Percentiles rank a stretch among this genome's conserved stretches.
Evolutionary conservation across 352 stramenopile species (phyloP).

Genomic region (Pythium phragmitis): DNA sequence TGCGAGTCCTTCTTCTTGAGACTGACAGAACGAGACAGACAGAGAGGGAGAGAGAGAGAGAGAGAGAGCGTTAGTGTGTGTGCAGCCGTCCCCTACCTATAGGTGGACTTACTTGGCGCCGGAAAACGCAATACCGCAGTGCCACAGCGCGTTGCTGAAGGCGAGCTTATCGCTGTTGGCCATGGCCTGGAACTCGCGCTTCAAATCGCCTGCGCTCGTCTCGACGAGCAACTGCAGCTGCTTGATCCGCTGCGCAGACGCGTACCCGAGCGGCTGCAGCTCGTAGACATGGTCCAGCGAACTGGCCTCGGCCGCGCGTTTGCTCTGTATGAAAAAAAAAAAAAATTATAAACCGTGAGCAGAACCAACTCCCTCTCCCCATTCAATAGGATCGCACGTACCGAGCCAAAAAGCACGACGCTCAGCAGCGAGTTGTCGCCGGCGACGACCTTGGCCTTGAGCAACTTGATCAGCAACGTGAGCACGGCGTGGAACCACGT

Average conservation of each 20-base stretch:
- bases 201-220: constrained; percentile 34
- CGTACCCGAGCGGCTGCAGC: constrained; percentile 71
- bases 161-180: constrained; percentile 52
- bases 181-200: constrained; percentile 55
- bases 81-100: background rate
- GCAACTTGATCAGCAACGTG: constrained; percentile 61
- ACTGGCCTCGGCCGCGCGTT: constrained; percentile 45
- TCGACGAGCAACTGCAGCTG: constrained; percentile 65
- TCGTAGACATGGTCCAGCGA: constrained; percentile 73
- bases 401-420: constrained; percentile 77
- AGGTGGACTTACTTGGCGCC: constrained; percentile 60
- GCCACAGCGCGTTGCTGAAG: constrained; percentile 84
- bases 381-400: constrained; percentile 15
- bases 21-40: constrained; percentile 24
- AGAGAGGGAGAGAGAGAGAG: background rate
- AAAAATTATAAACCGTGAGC: background rate
- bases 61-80: background rate
- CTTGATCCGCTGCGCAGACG: constrained; percentile 72
- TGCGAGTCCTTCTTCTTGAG: constrained; percentile 87
- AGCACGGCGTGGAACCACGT: constrained; percentile 79
- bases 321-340: constrained; percentile 34
- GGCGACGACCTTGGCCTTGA: constrained; percentile 79
- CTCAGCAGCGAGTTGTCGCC: constrained; percentile 79
- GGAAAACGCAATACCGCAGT: constrained; percentile 79
- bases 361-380: background rate